Base-by-base conservation (phyloP, 1,284 basidiomycete genomes). In the Cutaneotrichosporon sp. region DNA sequence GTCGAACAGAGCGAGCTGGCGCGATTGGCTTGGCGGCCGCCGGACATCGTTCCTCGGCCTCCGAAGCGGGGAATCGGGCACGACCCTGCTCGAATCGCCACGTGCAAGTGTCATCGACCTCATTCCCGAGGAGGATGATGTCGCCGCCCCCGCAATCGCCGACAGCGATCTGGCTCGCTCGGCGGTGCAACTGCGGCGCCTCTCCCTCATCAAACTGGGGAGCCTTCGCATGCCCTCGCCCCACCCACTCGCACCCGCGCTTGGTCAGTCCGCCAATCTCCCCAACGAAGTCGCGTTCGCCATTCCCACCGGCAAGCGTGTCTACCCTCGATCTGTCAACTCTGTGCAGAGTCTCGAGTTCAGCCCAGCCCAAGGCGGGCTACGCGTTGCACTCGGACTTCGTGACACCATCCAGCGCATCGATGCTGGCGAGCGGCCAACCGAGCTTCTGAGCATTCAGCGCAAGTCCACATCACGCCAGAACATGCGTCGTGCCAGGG, bases 281-380 rank as follows among this genome's bases (percentile, higher is more conserved):
- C 69, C 69, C 1, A 62, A 68, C 46, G 71, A 71, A 56, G 63
- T 72, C 9, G 68, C 70, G 6, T 60, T 62, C 37, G 65, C 67
- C 0, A 64, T 72, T 37, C 65, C 63, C 19, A 55, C 66, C 10
- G 63, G 65, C 12, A 58, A 62, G 51, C 60, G 65, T 11, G 64
- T 68, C n/a, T 72, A 66, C 54, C 71, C 71, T 1, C 53, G 58
- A 38, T 66, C 63, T 16, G 67, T 71, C 55, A 72, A 72, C 51
- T 35, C 27, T 4, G 39, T 46, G 32, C 22, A 33, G 5, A 43
- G 42, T 17, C 54, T 57, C n/a, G 60, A 61, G 42, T 54, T 67
- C 5, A 49, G 44, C 4, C 65, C 68, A 10, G 60, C 61, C 17
- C 64, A 70, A 51, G 63, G 64, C 22, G 65, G 65, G 9, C 55